Base-by-base conservation (phyloP, 2,329 filamentous ascomycete species). In the Zasmidium cellare region DNA sequence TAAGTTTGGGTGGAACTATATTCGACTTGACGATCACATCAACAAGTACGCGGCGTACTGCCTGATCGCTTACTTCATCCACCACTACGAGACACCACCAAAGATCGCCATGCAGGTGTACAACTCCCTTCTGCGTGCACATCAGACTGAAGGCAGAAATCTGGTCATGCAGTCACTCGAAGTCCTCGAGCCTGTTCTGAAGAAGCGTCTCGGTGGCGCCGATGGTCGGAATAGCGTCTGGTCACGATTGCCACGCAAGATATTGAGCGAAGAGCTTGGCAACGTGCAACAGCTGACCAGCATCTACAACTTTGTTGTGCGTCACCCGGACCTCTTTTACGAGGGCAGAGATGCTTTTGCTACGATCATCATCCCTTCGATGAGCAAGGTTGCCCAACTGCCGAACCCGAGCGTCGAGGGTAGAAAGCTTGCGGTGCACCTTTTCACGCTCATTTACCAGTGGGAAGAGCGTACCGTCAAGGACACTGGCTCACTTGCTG, bases 41-140 rank as follows among this genome's bases (percentile, higher is more conserved):
- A 99, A 97, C 80, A 99, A 99, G 75, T 94, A 97, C 73, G 94
- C 93, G 0, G 92, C 94, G 2, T 99, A 99, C 69, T 93, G 97
- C 3, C 86, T 99, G 5, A 96, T 99, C 60, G 92, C 91, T 2
- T 99, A 97, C 75, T 99, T 99, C 77, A 97, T 99, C 67, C 91
- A 91, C 0, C 90, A 96, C 63, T 99, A 96, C 71, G 96, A 99
- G 67, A 97, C 94, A 0, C 96, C 94, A 0, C 84, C 90, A 12
- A 99, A 97, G 82, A 97, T 99, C 56, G 92, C 94, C 2, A 89
- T 90, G 19, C 93, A 97, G 73, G 92, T 99, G 20, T 99, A 99
- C 71, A 87, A 94, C 63, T 92, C 92, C 1, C 81, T 99, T 16
- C 78, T 99, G 22, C 90, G 91, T 74, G 92, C 93, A 1, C 96